phyloP scores from a whole-genome alignment of 2,329 filamentous ascomycete species.

The Apiospora saccharicola region DNA sequence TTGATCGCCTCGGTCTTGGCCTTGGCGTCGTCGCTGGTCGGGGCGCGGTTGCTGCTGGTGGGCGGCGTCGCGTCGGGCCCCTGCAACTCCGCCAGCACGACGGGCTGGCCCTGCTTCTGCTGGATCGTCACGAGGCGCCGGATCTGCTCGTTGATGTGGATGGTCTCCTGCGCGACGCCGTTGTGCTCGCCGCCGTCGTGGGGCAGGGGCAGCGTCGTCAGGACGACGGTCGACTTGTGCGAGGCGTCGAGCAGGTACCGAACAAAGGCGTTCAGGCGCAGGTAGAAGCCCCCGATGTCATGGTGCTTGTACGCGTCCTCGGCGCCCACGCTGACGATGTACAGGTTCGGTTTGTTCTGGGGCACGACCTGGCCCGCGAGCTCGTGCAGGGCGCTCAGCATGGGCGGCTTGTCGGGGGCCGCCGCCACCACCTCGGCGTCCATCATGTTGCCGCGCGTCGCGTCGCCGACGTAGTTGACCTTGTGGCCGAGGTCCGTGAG shows the following conservation, averaged over 20 bases:
- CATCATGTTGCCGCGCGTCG: constrained; percentile 44
- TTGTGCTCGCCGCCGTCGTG: constrained; percentile 42
- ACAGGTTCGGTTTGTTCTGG: constrained; percentile 42
- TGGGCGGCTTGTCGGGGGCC: constrained; percentile 35
- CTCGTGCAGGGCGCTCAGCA: constrained; percentile 40
- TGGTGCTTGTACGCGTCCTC: constrained; percentile 45
- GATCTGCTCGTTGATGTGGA: constrained; percentile 42
- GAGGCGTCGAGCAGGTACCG: constrained; percentile 42
- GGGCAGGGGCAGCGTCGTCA: constrained; percentile 41
- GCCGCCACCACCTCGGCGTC: constrained; percentile 46
- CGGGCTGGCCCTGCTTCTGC: constrained; percentile 37
- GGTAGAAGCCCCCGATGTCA: constrained; percentile 43
- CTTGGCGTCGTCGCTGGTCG: background rate
- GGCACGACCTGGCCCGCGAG: constrained; percentile 41
- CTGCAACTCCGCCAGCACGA: constrained; percentile 44
- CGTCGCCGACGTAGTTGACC: constrained; percentile 45
- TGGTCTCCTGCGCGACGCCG: constrained; percentile 40
- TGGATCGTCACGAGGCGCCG: constrained; percentile 42
- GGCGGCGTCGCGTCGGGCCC: constrained; percentile 37
- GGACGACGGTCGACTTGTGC: constrained; percentile 41
- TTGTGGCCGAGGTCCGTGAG: constrained; percentile 42
- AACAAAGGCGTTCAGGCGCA: constrained; percentile 41
- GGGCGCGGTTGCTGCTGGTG: constrained; percentile 35
- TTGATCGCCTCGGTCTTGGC: background rate
- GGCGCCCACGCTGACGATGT: constrained; percentile 46